Evolutionary conservation across 768 basidiomycete species (phyloP).

Genomic region (Lentinula aciculospora): DNA sequence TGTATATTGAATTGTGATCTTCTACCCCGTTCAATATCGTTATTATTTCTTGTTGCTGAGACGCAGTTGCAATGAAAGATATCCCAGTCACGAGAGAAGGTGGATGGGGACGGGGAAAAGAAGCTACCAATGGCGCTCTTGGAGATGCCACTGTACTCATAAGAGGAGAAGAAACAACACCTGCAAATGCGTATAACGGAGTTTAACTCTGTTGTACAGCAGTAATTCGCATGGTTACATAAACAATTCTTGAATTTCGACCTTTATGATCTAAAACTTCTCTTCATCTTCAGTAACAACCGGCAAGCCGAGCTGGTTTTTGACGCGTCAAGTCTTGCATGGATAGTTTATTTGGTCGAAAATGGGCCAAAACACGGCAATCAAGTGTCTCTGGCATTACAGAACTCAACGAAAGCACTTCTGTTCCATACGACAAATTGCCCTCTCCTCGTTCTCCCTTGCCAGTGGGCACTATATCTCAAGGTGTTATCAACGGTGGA

Average conservation of each 20-base stretch:
- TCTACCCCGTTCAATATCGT: constrained; percentile 43
- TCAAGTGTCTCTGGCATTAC: constrained; percentile 49
- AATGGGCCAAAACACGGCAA: constrained; percentile 55
- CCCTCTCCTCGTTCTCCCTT: constrained; percentile 55
- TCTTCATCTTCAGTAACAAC: background rate
- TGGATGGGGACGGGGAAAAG: constrained; percentile 34
- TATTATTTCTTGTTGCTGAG: constrained; percentile 24
- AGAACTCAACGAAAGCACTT: constrained; percentile 53
- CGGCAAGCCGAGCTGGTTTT: background rate
- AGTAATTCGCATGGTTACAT: background rate
- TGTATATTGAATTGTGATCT: constrained; percentile 52
- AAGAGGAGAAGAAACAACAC: background rate
- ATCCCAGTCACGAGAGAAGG: constrained; percentile 40
- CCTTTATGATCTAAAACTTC: background rate
- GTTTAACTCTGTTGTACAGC: background rate
- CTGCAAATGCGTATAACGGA: background rate
- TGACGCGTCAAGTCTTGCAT: constrained; percentile 25
- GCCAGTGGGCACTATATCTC: constrained; percentile 48
- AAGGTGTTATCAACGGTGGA: constrained; percentile 40
- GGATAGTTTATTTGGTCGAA: constrained; percentile 66
- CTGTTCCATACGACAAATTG: constrained; percentile 70
- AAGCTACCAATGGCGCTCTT: constrained; percentile 34
- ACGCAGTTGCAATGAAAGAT: constrained; percentile 18
- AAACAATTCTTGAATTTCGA: background rate
- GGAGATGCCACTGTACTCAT: constrained; percentile 28